A percentile compares a stretch with the other conserved stretches of the same genome.
Conservation (phyloP, 2,329 filamentous ascomycete species). For the Ophiostoma sp. region DNA sequence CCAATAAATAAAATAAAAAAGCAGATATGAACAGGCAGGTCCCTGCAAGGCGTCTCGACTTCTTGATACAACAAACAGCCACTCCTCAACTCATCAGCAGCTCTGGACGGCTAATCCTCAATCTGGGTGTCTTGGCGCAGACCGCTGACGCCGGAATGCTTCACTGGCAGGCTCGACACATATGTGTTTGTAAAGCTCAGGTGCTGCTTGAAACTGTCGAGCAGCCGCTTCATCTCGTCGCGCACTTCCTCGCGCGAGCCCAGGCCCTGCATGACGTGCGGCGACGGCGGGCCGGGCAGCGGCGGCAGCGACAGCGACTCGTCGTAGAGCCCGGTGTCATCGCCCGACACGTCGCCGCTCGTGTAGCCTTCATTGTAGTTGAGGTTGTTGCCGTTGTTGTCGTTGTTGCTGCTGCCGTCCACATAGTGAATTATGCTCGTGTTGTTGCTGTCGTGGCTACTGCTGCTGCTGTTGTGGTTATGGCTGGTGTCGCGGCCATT, state of each 20-base stretch:
- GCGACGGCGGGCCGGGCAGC: slow-evolving; percentile 37
- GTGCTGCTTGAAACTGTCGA: slow-evolving; percentile 37
- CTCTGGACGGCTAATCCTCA: slow-evolving; percentile 13
- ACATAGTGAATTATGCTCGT: neutral
- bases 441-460: neutral
- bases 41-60: too few relatives aligned
- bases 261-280: slow-evolving; percentile 44
- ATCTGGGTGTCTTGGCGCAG: slow-evolving; percentile 21
- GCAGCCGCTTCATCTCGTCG: slow-evolving; percentile 39
- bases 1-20: neutral
- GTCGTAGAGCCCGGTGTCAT: slow-evolving; percentile 8
- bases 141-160: slow-evolving; percentile 35
- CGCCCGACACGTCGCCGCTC: slow-evolving; percentile 8
- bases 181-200: slow-evolving; percentile 33
- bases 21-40: too few relatives aligned
- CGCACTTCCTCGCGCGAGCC: slow-evolving; percentile 34
- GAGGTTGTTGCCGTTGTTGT: slow-evolving; percentile 11
- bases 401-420: neutral
- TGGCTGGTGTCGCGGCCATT: too few relatives aligned
- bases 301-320: slow-evolving; percentile 23
- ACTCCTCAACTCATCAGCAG: too few relatives aligned
- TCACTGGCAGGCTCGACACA: slow-evolving; percentile 30
- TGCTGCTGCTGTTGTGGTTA: too few relatives aligned
- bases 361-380: slow-evolving; percentile 7
- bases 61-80: too few relatives aligned